Evolutionary conservation across 352 stramenopile species (phyloP).

Genomic region (Blastocystis sp.): DNA sequence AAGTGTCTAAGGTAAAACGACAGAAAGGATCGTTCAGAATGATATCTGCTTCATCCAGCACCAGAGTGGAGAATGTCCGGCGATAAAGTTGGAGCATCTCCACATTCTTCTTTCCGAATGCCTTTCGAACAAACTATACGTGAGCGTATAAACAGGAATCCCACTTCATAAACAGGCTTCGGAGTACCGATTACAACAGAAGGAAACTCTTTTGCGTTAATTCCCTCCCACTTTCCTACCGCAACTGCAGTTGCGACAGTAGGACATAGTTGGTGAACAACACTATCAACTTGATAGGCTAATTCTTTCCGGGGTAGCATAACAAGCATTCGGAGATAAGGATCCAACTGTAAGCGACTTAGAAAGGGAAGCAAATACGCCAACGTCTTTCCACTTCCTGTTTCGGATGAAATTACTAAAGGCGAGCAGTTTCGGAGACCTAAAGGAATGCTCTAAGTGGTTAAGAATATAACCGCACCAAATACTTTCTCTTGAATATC

Average conservation of each 20-base stretch:
- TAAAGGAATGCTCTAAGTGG: background rate
- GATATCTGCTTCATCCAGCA: constrained; percentile 46
- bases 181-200: constrained; percentile 13
- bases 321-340: constrained; percentile 5
- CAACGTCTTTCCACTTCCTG: constrained; percentile 36
- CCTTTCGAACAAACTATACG: background rate
- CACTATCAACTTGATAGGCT: constrained; percentile 15
- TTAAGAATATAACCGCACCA: background rate
- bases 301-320: constrained; percentile 19
- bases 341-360: background rate
- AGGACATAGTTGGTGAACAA: constrained; percentile 13
- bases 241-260: background rate
- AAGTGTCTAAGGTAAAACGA: background rate
- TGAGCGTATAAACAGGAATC: background rate
- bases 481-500: constrained; percentile 34
- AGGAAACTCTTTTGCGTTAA: background rate
- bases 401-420: constrained; percentile 26
- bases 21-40: constrained; percentile 42
- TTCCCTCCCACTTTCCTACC: background rate
- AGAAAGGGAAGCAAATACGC: constrained; percentile 48
- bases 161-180: background rate
- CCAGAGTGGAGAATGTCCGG: constrained; percentile 6
- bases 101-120: background rate
- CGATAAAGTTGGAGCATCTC: background rate
- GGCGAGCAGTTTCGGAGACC: background rate